Evolutionary conservation across 2,329 filamentous ascomycete species (phyloP).

Genomic region (Sporothrix mexicana): DNA sequence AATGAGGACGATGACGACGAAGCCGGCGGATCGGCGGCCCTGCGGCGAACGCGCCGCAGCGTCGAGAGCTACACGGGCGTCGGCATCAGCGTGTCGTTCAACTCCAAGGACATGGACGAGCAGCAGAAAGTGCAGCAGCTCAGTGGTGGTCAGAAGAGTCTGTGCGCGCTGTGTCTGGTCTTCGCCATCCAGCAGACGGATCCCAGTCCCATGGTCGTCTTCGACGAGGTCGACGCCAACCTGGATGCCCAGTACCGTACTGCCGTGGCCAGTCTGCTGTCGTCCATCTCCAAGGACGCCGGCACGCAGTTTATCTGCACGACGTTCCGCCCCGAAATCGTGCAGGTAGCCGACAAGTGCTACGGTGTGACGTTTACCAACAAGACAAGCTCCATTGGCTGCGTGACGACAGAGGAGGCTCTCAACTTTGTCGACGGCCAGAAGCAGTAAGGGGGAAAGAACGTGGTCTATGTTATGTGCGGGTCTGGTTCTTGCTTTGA

Average conservation of each 20-base stretch:
- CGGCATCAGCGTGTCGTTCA: conserved; percentile 97
- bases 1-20: conserved; percentile 69
- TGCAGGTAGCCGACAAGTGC: conserved; percentile 94
- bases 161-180: conserved; percentile 95
- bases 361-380: conserved; percentile 94
- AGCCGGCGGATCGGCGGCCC: conserved; percentile 66
- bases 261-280: conserved; percentile 86
- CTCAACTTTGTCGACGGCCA: conserved; percentile 94
- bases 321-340: conserved; percentile 96
- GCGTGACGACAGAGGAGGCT: conserved; percentile 84
- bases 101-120: conserved; percentile 92
- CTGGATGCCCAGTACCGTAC: conserved; percentile 97
- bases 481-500: conserved; percentile 4
- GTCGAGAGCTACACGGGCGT: conserved; percentile 98
- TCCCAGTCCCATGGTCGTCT: conserved; percentile 97
- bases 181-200: conserved; percentile 99
- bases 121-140: conserved; percentile 98
- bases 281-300: conserved; percentile 73
- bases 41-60: conserved; percentile 58
- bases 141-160: conserved; percentile 96
- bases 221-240: conserved; percentile 98
- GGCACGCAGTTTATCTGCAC: conserved; percentile 94
- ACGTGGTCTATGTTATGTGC: not conserved
- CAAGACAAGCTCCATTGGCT: conserved; percentile 94
- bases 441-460: conserved; percentile 42